These are phyloP conservation scores for Pyracantha coccinea DNA, from an alignment of 331 rosid genomes.

Conservation along the genomic window DNA sequence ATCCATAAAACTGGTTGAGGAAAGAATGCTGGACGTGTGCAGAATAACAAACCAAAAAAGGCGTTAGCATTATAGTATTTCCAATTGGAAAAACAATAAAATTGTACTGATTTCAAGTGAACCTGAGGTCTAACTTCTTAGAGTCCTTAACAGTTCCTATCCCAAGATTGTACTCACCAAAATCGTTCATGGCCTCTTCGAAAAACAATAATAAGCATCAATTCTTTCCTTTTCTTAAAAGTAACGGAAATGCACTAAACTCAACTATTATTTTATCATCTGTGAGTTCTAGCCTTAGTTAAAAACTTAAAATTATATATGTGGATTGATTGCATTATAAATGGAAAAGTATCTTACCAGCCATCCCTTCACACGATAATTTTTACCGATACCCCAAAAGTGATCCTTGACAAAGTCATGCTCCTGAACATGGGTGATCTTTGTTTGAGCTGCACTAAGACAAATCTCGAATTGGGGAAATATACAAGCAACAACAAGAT, in stretches of 20 bases:
- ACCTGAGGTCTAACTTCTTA: neutral
- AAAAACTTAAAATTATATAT: neutral
- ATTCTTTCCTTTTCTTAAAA: neutral
- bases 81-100: neutral
- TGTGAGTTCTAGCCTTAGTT: neutral
- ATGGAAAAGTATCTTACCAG: conserved; percentile 19
- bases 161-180: neutral
- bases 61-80: neutral
- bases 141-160: neutral
- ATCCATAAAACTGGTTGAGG: conserved; percentile 42
- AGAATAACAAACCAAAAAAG: neutral
- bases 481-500: neutral
- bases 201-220: neutral
- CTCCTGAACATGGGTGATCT: conserved; percentile 32
- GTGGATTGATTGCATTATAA: neutral
- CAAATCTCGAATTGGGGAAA: conserved; percentile 1
- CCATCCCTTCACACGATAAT: conserved; percentile 37
- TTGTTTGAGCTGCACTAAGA: conserved; percentile 26
- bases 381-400: conserved; percentile 30
- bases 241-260: neutral
- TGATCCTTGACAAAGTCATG: conserved; percentile 37
- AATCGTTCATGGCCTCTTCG: neutral
- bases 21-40: conserved; percentile 31
- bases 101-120: neutral
- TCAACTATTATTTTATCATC: neutral